Percentiles rank a stretch among this genome's conserved stretches.
Conservation (phyloP, 2,329 filamentous ascomycete species). For the Xylariaceae sp. region DNA sequence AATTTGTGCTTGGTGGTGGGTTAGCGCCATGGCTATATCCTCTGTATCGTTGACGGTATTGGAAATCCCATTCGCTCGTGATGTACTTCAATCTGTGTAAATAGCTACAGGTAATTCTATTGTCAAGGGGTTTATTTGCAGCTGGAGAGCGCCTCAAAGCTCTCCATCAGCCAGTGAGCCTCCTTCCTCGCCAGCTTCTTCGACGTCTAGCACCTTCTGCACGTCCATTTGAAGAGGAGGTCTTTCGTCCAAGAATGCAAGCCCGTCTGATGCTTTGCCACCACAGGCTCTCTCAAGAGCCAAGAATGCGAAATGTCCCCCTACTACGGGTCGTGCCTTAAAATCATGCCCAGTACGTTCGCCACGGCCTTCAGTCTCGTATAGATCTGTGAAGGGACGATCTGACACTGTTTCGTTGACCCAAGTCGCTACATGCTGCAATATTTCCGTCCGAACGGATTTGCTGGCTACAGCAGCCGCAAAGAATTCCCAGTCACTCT, state of each 20-base stretch:
- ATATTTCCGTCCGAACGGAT: slow-evolving; percentile 65
- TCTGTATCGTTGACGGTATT: too few species aligned
- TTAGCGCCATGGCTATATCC: too few species aligned
- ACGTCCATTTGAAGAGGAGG: slow-evolving; percentile 35
- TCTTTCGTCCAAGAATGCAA: slow-evolving; percentile 48
- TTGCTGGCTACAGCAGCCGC: slow-evolving; percentile 74
- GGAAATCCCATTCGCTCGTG: too few species aligned
- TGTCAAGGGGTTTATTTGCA: too few species aligned
- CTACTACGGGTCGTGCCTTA: slow-evolving; percentile 79
- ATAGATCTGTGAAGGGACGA: slow-evolving; percentile 76
- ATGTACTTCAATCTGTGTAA: too few species aligned
- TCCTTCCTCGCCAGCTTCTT: slow-evolving; percentile 7
- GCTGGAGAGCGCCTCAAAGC: too few species aligned
- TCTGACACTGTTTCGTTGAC: slow-evolving; percentile 75
- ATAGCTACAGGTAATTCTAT: too few species aligned
- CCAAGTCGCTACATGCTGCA: slow-evolving; percentile 74
- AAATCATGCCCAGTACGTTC: slow-evolving; percentile 73
- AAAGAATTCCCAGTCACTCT: slow-evolving; percentile 91
- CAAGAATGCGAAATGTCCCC: slow-evolving; percentile 82
- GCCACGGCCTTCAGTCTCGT: slow-evolving; percentile 74
- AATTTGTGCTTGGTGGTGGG: too few species aligned
- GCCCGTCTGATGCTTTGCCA: slow-evolving; percentile 60
- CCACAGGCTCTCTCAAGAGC: slow-evolving; percentile 78
- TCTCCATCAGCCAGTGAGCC: too few species aligned
- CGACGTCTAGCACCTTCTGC: slow-evolving; percentile 28